Evolutionary conservation across 768 basidiomycete species (phyloP).

Genomic region (Cyclocybe cylindracea): DNA sequence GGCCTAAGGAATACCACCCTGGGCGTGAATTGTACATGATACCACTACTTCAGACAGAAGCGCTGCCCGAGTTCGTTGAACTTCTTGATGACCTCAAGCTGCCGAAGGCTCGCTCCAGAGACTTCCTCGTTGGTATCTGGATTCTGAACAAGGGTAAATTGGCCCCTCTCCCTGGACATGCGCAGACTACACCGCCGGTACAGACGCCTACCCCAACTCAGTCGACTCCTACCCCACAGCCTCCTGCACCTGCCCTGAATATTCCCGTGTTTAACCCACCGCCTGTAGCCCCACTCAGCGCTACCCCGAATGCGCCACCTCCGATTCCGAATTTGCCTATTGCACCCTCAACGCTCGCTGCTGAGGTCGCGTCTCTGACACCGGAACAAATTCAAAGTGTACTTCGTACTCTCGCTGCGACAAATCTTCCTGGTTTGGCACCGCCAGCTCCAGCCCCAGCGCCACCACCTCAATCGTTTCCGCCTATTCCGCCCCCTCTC

Average conservation of each 20-base stretch:
- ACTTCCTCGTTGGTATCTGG: slow-evolving; percentile 82
- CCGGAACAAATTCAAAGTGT: slow-evolving; percentile 77
- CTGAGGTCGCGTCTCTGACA: slow-evolving; percentile 72
- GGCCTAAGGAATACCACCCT: slow-evolving; percentile 70
- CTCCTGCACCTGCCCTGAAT: not conserved
- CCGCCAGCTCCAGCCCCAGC: slow-evolving; percentile 12
- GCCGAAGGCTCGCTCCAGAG: slow-evolving; percentile 59
- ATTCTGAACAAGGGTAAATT: slow-evolving; percentile 84
- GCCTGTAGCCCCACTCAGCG: slow-evolving; percentile 9
- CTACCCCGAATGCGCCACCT: slow-evolving; percentile 9
- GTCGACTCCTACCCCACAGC: slow-evolving; percentile 5
- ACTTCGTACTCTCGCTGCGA: slow-evolving; percentile 54
- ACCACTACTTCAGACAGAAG: slow-evolving; percentile 64
- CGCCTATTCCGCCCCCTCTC: slow-evolving; percentile 20
- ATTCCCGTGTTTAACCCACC: not conserved
- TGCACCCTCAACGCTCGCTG: slow-evolving; percentile 55
- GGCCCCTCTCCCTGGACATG: slow-evolving; percentile 38
- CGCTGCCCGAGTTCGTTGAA: slow-evolving; percentile 84
- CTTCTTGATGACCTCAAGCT: slow-evolving; percentile 75
- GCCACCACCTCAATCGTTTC: slow-evolving; percentile 23
- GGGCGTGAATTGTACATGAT: slow-evolving; percentile 89
- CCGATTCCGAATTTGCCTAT: slow-evolving; percentile 30
- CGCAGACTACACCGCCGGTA: slow-evolving; percentile 18
- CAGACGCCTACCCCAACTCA: slow-evolving; percentile 18
- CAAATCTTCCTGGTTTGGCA: slow-evolving; percentile 1